These are phyloP conservation scores for Pseudomassariella vexata DNA, from an alignment of 2,329 filamentous ascomycete genomes.

Conservation along the genomic window DNA sequence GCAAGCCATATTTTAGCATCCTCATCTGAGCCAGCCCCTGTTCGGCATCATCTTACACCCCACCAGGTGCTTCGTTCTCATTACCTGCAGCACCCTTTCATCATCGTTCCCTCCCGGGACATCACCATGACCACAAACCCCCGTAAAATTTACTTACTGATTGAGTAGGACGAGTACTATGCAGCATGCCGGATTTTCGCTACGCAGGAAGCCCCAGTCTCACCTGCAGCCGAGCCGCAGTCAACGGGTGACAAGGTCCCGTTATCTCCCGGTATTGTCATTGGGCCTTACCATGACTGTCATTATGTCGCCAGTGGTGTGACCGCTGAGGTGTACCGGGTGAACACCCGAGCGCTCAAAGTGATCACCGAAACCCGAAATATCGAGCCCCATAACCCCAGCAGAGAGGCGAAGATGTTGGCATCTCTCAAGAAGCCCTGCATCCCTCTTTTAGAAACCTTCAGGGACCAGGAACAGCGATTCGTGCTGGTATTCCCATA, in stretches of 20 bases:
- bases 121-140: background rate
- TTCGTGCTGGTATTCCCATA: conserved; percentile 84
- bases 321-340: conserved; percentile 79
- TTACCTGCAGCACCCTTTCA: no score
- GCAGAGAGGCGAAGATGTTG: conserved; percentile 74
- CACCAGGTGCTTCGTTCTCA: no score
- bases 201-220: conserved; percentile 9
- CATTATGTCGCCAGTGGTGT: conserved; percentile 59
- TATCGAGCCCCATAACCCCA: conserved; percentile 75
- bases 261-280: conserved; percentile 32
- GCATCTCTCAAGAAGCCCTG: conserved; percentile 46
- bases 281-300: conserved; percentile 50
- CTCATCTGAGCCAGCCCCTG: no score
- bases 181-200: conserved; percentile 28
- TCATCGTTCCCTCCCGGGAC: no score
- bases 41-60: no score
- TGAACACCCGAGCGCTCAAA: conserved; percentile 65
- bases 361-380: conserved; percentile 71
- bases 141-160: conserved; percentile 5
- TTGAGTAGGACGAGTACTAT: conserved; percentile 52
- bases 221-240: conserved; percentile 12
- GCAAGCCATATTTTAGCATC: conserved; percentile 14
- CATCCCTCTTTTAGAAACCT: conserved; percentile 67
- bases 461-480: conserved; percentile 63
- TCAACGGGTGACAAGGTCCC: conserved; percentile 7